Evolutionary conservation across 768 basidiomycete genomes (phyloP).

Genomic region (Chalciporus piperatus): DNA sequence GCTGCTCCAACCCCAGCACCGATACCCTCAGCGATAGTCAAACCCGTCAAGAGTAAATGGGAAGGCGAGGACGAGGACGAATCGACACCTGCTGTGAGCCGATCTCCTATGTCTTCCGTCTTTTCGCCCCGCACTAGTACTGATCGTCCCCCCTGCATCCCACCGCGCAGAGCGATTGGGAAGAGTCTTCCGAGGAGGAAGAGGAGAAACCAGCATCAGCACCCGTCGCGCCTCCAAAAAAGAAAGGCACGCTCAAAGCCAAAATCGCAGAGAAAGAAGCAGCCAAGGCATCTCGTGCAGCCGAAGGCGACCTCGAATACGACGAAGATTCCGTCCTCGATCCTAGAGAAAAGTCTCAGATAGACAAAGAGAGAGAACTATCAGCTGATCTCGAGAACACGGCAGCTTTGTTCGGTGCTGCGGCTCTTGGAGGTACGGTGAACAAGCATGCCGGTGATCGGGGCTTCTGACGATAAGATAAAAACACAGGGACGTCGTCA

Average conservation of each 20-base stretch:
- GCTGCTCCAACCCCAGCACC: constrained; percentile 30
- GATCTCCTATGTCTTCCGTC: too few relatives aligned
- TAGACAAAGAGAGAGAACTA: constrained; percentile 79
- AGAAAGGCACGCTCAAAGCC: constrained; percentile 88
- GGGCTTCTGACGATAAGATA: constrained; percentile 2
- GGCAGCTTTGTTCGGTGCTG: constrained; percentile 73
- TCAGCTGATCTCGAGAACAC: constrained; percentile 86
- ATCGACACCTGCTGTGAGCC: constrained; percentile 67
- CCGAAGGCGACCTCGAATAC: constrained; percentile 49
- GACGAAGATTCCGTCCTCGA: constrained; percentile 76
- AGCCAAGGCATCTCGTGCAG: constrained; percentile 52
- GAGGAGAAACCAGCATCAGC: constrained; percentile 50
- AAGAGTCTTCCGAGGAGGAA: constrained; percentile 76
- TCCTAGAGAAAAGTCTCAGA: constrained; percentile 71
- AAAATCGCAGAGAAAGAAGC: constrained; percentile 93
- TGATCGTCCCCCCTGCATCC: background rate
- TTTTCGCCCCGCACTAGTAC: too few relatives aligned
- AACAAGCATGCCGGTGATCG: background rate
- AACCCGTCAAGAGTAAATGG: constrained; percentile 63
- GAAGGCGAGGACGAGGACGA: constrained; percentile 91
- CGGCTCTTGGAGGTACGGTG: constrained; percentile 57
- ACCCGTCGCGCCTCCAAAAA: constrained; percentile 71
- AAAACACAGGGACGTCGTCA: constrained; percentile 56
- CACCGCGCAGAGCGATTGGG: constrained; percentile 84
- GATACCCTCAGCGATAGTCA: constrained; percentile 18